Conservation (phyloP, 768 basidiomycete genomes). For the Russula ochroleuca region DNA sequence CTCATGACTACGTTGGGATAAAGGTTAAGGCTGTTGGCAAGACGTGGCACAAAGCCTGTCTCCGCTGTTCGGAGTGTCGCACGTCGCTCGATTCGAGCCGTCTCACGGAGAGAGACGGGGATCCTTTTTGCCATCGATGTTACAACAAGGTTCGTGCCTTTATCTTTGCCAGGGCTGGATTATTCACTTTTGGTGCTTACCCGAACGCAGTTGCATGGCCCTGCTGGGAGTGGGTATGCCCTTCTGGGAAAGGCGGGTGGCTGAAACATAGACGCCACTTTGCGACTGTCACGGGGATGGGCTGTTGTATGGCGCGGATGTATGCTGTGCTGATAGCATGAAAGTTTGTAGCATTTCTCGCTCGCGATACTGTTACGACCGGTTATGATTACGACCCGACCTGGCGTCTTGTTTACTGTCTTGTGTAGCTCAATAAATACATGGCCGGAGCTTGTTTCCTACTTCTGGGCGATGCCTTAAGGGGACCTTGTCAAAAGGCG, state of each 20-base stretch:
- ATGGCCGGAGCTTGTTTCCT: neutral
- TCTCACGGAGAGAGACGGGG: slow-evolving; percentile 71
- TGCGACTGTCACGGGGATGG: neutral
- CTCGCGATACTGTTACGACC: neutral
- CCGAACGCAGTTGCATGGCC: slow-evolving; percentile 56
- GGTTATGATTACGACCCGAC: slow-evolving; percentile 14
- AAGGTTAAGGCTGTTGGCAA: slow-evolving; percentile 75
- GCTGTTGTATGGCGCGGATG: slow-evolving; percentile 13
- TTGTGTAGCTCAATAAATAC: slow-evolving; percentile 3
- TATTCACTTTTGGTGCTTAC: slow-evolving; percentile 1
- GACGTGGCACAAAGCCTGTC: slow-evolving; percentile 72
- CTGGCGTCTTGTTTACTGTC: slow-evolving; percentile 11
- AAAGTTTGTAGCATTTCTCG: slow-evolving; percentile 11
- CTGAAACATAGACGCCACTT: slow-evolving; percentile 27
- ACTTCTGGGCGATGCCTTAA: neutral
- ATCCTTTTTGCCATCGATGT: slow-evolving; percentile 65
- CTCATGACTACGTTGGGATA: neutral
- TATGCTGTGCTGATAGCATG: slow-evolving; percentile 16
- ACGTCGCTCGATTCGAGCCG: slow-evolving; percentile 66
- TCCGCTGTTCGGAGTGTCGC: slow-evolving; percentile 71
- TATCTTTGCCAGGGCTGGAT: neutral
- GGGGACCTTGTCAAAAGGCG: neutral
- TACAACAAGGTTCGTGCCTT: slow-evolving; percentile 54
- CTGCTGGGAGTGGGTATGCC: slow-evolving; percentile 73
- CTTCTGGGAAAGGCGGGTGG: slow-evolving; percentile 52